These are phyloP conservation scores for Aspergillus sp. DNA, from an alignment of 2,329 filamentous ascomycete species.

Conservation along the genomic window DNA sequence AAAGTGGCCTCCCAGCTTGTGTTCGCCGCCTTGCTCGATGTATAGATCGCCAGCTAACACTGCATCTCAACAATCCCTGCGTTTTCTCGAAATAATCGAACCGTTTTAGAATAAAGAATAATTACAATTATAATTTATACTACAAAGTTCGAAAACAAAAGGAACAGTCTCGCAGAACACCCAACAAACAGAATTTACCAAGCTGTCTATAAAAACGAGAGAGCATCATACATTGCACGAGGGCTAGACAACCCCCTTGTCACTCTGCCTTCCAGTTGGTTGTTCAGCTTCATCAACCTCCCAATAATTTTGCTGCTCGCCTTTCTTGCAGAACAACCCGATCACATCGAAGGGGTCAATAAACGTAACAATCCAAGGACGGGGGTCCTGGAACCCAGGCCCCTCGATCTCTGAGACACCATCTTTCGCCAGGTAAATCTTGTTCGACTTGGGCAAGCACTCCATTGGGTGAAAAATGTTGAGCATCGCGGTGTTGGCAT, in stretches of 20 bases:
- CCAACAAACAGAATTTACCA: not conserved
- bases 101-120: not conserved
- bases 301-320: conserved; percentile 43
- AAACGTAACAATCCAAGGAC: conserved; percentile 45
- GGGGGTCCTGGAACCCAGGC: conserved; percentile 50
- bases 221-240: not conserved
- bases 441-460: conserved; percentile 50
- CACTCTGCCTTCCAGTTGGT: not conserved
- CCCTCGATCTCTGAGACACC: conserved; percentile 54
- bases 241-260: not conserved
- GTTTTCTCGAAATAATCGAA: not conserved
- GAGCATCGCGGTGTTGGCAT: conserved; percentile 51
- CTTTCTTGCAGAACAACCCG: conserved; percentile 36
- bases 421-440: conserved; percentile 52
- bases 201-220: not conserved
- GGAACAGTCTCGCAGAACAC: too few species aligned
- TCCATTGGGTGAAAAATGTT: conserved; percentile 54
- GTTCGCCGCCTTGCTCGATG: conserved; percentile 3
- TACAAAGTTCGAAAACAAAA: not conserved
- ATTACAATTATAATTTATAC: not conserved
- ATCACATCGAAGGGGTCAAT: conserved; percentile 46
- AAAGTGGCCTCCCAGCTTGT: conserved; percentile 4
- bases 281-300: conserved; percentile 20
- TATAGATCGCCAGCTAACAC: not conserved
- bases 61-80: not conserved